These are phyloP conservation scores for Waltiozyma solani DNA, from an alignment of 1,139 yeast genomes.

Conservation along the genomic window DNA sequence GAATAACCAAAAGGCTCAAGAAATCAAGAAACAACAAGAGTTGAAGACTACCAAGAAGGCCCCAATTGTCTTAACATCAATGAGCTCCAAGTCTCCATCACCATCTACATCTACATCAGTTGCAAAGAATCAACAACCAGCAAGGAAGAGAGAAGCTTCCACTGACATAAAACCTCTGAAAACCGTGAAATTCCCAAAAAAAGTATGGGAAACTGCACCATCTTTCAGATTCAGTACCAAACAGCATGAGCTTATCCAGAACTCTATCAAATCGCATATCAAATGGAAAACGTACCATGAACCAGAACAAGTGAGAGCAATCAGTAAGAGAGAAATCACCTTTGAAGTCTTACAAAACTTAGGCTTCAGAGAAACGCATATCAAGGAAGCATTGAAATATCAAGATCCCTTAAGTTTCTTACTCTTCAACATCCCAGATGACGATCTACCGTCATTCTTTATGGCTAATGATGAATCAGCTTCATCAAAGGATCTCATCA, in stretches of 20 bases:
- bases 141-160: neutral
- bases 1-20: constrained; percentile 34
- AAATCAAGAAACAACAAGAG: constrained; percentile 25
- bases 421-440: constrained; percentile 84
- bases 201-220: constrained; percentile 58
- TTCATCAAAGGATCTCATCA: constrained; percentile 38
- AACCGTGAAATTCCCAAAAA: constrained; percentile 37
- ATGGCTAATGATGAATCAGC: constrained; percentile 15
- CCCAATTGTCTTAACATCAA: constrained; percentile 31
- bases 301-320: neutral
- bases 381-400: constrained; percentile 60
- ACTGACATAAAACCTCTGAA: constrained; percentile 1
- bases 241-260: constrained; percentile 42
- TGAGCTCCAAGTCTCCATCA: constrained; percentile 5
- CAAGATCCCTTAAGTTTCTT: constrained; percentile 74
- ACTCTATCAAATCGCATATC: constrained; percentile 41
- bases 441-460: constrained; percentile 61
- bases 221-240: constrained; percentile 29
- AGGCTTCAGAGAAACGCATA: constrained; percentile 66
- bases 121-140: neutral
- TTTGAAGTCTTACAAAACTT: constrained; percentile 16
- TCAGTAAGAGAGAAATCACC: neutral
- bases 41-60: constrained; percentile 25
- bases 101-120: neutral
- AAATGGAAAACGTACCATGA: constrained; percentile 33